phyloP scores from a whole-genome alignment of 2,329 filamentous ascomycete species.

The Tolypocladium endophyticum region DNA sequence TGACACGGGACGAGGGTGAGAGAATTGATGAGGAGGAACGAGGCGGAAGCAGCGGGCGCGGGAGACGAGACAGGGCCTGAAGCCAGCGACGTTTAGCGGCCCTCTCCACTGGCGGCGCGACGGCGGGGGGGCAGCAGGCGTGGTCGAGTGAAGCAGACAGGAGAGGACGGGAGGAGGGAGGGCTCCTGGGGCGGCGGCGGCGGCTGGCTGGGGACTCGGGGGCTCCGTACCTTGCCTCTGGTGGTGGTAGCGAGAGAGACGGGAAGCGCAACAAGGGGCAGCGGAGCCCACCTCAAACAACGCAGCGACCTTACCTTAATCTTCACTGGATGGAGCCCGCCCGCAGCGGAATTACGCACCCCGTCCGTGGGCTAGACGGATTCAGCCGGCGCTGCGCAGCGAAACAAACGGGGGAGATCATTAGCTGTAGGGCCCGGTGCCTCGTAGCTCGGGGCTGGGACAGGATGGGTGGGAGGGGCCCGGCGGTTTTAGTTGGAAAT shows the following conservation, averaged over 20 bases:
- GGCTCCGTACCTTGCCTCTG: neutral
- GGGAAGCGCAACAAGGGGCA: neutral
- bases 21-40: neutral
- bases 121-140: neutral
- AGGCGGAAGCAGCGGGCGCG: neutral
- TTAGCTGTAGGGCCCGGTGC: neutral
- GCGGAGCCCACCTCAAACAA: neutral
- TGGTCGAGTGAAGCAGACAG: neutral
- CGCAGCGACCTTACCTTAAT: neutral
- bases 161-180: neutral
- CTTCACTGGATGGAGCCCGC: neutral
- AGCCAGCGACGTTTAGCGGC: neutral
- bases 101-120: neutral
- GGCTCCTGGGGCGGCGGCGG: neutral
- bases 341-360: neutral
- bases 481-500: neutral
- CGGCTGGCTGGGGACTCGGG: neutral
- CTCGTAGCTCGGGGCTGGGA: neutral
- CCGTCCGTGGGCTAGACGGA: neutral
- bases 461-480: neutral
- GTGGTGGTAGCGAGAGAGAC: neutral
- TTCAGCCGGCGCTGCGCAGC: neutral
- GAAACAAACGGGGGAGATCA: neutral
- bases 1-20: neutral
- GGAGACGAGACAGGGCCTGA: neutral